Evolutionary conservation across 2,329 filamentous ascomycete genomes (phyloP), one percentile per base, ranked within the genome.

Genomic region (Stagonosporopsis vannaccii): DNA sequence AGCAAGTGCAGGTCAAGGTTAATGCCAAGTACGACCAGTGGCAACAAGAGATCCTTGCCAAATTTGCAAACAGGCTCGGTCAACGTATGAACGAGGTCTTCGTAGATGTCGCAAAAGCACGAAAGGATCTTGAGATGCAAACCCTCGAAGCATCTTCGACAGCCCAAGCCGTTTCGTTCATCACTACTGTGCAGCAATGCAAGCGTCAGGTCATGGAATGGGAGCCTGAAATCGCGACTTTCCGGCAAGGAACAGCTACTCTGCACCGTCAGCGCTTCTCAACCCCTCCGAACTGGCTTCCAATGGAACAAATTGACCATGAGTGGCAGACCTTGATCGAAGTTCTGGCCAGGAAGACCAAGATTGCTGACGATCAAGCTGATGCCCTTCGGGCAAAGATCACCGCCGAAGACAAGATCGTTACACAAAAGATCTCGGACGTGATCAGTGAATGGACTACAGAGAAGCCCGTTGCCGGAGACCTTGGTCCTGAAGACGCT

Each of bases 21-120:
- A 99, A 98, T 70, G 92, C 92, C 68, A 99, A 98, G 76, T 99
- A 99, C 73, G 96, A 99, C 73, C 94, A 98, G 75, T 99, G 96
- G 95, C 95, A 99, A 76, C 92, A 97, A 68, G 95, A 99, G 64
- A 96, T 99, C 51, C 82, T 98, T 33, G 86, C 90, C 66, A 97
- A 97, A 74, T 99, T 99, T 77, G 95, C 92, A 33, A 85, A 85
- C 53, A 91, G 95, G 52, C 88, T 99, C 41, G 92, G 93, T 42
- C 90, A 87, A 61, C 90, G 93, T 45, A 96, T 98, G 87, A 86
- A 92, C 44, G 95, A 99, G 70, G 89, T 97, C 4, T 92, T 95
- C 67, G 88, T 90, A 12, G 94, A 98, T 60, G 90, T 99, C 58
- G 91, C 96, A 68, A 92, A 92, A 77, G 92, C 94, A 9, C 87